Evolutionary conservation across 1,139 yeast genomes (phyloP).

Genomic region (Kodamaea suecica): DNA sequence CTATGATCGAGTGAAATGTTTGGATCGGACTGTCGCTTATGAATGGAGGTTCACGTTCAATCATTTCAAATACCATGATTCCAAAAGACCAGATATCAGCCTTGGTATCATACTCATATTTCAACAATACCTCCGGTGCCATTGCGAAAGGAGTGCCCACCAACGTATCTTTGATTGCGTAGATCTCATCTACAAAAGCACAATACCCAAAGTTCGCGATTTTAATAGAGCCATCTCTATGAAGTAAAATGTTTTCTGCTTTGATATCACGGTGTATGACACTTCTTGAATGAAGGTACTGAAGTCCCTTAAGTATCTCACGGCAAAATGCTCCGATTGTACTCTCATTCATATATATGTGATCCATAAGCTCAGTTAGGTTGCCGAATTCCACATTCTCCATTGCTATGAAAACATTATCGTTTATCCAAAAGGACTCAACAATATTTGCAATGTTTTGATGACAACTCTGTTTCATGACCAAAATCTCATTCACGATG

Average conservation of each 20-base stretch:
- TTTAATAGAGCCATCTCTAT: slow-evolving; percentile 83
- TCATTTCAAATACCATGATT: slow-evolving; percentile 97
- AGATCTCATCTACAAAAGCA: slow-evolving; percentile 88
- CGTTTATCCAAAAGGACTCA: too few species aligned
- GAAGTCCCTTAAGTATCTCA: slow-evolving; percentile 81
- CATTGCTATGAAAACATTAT: too few species aligned
- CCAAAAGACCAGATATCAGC: slow-evolving; percentile 98
- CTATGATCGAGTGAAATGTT: slow-evolving; percentile 89
- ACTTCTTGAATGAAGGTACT: slow-evolving; percentile 89
- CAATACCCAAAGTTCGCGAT: slow-evolving; percentile 90
- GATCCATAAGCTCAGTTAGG: slow-evolving; percentile 91
- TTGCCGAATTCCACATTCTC: slow-evolving; percentile 99
- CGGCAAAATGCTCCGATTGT: slow-evolving; percentile 96
- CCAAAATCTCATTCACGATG: too few species aligned
- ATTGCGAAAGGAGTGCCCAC: slow-evolving; percentile 99
- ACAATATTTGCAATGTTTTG: too few species aligned
- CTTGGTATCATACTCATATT: slow-evolving; percentile 94
- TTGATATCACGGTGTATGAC: too few species aligned
- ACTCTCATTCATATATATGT: slow-evolving; percentile 93
- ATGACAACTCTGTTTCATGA: too few species aligned
- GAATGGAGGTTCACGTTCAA: slow-evolving; percentile 98
- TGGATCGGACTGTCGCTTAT: slow-evolving; percentile 90
- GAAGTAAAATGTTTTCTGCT: slow-evolving; percentile 83
- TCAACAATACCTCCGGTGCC: slow-evolving; percentile 97
- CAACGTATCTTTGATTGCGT: slow-evolving; percentile 89